These are phyloP conservation scores for Aspergillus incahuasiensis DNA, from an alignment of 495 filamentous ascomycete genomes.

Conservation along the genomic window DNA sequence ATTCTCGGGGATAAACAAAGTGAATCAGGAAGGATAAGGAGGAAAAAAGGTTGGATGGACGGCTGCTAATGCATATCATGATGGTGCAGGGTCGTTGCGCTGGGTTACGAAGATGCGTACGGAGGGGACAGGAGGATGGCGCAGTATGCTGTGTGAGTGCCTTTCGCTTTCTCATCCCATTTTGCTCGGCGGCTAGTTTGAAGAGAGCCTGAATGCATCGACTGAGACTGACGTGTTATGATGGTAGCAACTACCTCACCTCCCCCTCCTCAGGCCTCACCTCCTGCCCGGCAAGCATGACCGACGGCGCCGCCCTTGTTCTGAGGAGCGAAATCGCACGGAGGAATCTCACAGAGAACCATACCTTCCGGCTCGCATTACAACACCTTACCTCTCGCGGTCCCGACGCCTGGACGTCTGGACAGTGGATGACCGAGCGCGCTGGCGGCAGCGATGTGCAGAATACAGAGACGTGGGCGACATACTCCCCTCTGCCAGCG, in stretches of 20 bases:
- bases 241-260: slow-evolving; percentile 66
- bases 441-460: slow-evolving; percentile 69
- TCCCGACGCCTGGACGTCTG: slow-evolving; percentile 67
- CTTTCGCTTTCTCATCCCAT: no score
- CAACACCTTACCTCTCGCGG: slow-evolving; percentile 47
- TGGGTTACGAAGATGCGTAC: slow-evolving; percentile 31
- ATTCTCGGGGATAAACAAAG: no score
- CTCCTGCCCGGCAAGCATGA: slow-evolving; percentile 66
- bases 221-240: no score
- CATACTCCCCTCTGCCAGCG: slow-evolving; percentile 22
- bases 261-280: slow-evolving; percentile 56
- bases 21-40: no score
- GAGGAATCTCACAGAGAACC: slow-evolving; percentile 15
- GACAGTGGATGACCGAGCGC: slow-evolving; percentile 88
- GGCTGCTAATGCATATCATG: background rate
- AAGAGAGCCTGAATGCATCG: no score
- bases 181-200: no score
- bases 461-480: slow-evolving; percentile 63
- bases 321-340: slow-evolving; percentile 47
- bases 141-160: slow-evolving; percentile 35
- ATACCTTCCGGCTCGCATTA: slow-evolving; percentile 49
- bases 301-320: slow-evolving; percentile 63
- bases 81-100: slow-evolving; percentile 37
- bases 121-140: slow-evolving; percentile 36
- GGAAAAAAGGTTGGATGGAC: no score